Percentiles rank a stretch among this genome's conserved stretches.
phyloP scores from a whole-genome alignment of 805 yeast species.

The Ogataea philodendri region DNA sequence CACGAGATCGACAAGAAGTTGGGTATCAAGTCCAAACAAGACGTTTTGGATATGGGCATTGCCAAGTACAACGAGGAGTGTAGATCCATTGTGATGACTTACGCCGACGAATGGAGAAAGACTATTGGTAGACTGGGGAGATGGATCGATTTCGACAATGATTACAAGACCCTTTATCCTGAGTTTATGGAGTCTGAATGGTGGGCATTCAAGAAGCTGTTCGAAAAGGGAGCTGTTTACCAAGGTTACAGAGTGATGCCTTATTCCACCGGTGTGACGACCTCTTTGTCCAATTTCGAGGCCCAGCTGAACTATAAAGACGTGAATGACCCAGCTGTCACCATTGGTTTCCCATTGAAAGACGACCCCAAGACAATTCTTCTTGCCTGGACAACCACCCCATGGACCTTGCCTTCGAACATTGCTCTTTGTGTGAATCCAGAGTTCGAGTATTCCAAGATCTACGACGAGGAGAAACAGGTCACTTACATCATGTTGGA shows the following conservation, averaged over 20 bases:
- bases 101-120: conserved; percentile 90
- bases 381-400: conserved; percentile 99
- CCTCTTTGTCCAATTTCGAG: conserved; percentile 95
- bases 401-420: conserved; percentile 98
- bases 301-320: conserved; percentile 98
- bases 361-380: conserved; percentile 80
- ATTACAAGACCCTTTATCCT: conserved; percentile 94
- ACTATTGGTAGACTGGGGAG: conserved; percentile 95
- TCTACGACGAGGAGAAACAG: conserved; percentile 83
- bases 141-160: conserved; percentile 99
- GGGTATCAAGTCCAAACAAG: conserved; percentile 89
- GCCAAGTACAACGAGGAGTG: conserved; percentile 93
- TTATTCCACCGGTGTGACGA: conserved; percentile 94
- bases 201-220: conserved; percentile 96
- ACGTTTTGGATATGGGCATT: conserved; percentile 91
- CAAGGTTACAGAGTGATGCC: conserved; percentile 98
- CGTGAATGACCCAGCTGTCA: conserved; percentile 94
- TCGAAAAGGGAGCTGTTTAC: conserved; percentile 83
- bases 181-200: conserved; percentile 97
- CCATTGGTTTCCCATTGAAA: conserved; percentile 79
- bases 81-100: conserved; percentile 95
- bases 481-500: conserved; percentile 82
- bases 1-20: conserved; percentile 98
- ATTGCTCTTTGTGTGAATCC: conserved; percentile 91
- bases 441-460: conserved; percentile 85